These are phyloP conservation scores for Ettlia oleoabundans DNA, from an alignment of 139 green algal species.

Conservation along the genomic window DNA sequence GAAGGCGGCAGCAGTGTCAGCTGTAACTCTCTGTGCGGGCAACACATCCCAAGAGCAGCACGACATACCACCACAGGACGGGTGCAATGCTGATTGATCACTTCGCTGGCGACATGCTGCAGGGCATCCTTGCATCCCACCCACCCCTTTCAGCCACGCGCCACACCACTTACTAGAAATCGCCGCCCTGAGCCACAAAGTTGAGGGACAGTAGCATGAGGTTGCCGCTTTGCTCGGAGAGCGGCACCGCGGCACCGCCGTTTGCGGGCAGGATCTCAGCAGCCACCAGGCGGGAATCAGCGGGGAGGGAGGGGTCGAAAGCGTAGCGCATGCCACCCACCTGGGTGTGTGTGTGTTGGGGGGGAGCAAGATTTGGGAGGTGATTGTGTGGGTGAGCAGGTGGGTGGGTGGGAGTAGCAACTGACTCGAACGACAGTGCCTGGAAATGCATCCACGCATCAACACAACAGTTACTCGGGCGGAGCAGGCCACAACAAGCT, in stretches of 20 bases:
- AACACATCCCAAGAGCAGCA: background rate
- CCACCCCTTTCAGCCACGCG: no score
- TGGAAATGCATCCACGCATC: background rate
- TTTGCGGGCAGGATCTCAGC: background rate
- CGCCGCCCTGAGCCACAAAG: background rate
- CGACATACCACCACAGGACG: no score
- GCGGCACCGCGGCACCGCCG: background rate
- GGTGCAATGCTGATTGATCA: no score
- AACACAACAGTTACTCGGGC: background rate
- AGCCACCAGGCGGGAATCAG: background rate
- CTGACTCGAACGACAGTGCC: no score
- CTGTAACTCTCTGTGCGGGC: background rate
- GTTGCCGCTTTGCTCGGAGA: background rate
- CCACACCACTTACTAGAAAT: no score
- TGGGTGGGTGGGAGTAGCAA: no score
- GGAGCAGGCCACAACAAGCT: no score
- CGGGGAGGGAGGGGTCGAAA: slow-evolving; percentile 3
- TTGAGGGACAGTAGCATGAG: slow-evolving; percentile 3
- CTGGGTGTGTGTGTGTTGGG: background rate
- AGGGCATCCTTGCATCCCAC: no score
- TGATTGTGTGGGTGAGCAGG: no score
- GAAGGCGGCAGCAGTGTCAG: no score
- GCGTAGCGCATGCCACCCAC: slow-evolving; percentile 9
- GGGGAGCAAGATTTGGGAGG: no score
- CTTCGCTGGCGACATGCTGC: no score